These are phyloP conservation scores for Daldinia vernicosa DNA, from an alignment of 495 filamentous ascomycete genomes.

Conservation along the genomic window DNA sequence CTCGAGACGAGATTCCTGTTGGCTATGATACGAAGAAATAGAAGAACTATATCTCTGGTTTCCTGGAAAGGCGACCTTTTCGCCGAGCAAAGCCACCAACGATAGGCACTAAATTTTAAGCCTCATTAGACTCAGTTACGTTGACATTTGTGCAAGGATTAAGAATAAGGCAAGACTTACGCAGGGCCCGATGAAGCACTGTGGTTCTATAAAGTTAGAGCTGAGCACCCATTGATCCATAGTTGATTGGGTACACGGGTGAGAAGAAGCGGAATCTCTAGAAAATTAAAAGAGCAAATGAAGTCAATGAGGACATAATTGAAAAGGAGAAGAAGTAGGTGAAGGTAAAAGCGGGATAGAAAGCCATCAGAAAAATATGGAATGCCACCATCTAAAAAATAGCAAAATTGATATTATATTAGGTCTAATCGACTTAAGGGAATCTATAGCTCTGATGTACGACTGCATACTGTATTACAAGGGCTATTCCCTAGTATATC, in stretches of 20 bases:
- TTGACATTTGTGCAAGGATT: neutral
- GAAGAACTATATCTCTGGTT: conserved; percentile 15
- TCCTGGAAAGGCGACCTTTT: conserved; percentile 22
- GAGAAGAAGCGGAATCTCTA: neutral
- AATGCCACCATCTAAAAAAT: neutral
- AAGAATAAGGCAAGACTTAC: neutral
- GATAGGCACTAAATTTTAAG: conserved; percentile 1
- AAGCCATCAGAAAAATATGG: neutral
- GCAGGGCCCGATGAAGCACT: conserved; percentile 2
- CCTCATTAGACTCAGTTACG: neutral
- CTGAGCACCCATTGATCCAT: neutral
- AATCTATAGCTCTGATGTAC: neutral
- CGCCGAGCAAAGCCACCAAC: neutral
- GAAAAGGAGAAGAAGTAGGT: neutral
- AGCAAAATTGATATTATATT: neutral
- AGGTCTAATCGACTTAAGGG: neutral
- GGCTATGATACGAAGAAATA: conserved; percentile 26
- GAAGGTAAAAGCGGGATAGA: neutral
- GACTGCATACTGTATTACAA: neutral
- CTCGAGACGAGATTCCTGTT: conserved; percentile 28
- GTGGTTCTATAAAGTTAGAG: neutral
- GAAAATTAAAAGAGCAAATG: too few species aligned
- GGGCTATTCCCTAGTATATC: too few species aligned
- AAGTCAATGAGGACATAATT: neutral
- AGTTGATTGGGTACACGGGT: neutral